These are phyloP conservation scores for Pinguiococcus pyrenoidosus DNA, from an alignment of 108 stramenopile species.

Conservation along the genomic window DNA sequence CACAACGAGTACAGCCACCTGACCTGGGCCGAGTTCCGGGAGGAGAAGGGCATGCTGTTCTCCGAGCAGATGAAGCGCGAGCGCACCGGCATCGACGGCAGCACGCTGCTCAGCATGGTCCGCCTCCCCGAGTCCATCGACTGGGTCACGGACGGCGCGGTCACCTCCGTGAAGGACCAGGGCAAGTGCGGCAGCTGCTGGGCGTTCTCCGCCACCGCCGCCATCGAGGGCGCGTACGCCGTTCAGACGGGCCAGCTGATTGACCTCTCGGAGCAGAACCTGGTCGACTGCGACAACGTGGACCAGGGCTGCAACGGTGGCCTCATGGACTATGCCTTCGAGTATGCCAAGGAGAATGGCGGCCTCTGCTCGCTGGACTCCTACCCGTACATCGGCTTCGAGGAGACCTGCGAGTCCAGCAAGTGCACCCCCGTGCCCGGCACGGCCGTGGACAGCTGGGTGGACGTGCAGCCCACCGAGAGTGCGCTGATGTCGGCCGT, in stretches of 20 bases:
- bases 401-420: constrained; percentile 4
- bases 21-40: constrained; percentile 20
- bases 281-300: constrained; percentile 29
- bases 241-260: constrained; percentile 35
- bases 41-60: no score
- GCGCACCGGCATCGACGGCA: no score
- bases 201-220: constrained; percentile 88
- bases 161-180: constrained; percentile 42
- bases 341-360: constrained; percentile 45
- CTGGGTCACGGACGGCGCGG: constrained; percentile 26
- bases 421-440: constrained; percentile 10
- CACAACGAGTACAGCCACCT: constrained; percentile 46
- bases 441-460: constrained; percentile 18
- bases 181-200: constrained; percentile 61
- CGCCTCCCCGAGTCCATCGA: no score
- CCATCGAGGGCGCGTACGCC: constrained; percentile 62
- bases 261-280: constrained; percentile 46
- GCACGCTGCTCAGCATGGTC: no score
- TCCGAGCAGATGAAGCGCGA: no score
- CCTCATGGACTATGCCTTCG: constrained; percentile 44
- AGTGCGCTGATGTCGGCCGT: constrained; percentile 35
- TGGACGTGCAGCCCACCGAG: constrained; percentile 5
- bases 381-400: constrained; percentile 38
- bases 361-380: constrained; percentile 37
- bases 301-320: constrained; percentile 51